Base-by-base conservation (phyloP, 805 yeast genomes). In the Cyberlindnera mycetangii region DNA sequence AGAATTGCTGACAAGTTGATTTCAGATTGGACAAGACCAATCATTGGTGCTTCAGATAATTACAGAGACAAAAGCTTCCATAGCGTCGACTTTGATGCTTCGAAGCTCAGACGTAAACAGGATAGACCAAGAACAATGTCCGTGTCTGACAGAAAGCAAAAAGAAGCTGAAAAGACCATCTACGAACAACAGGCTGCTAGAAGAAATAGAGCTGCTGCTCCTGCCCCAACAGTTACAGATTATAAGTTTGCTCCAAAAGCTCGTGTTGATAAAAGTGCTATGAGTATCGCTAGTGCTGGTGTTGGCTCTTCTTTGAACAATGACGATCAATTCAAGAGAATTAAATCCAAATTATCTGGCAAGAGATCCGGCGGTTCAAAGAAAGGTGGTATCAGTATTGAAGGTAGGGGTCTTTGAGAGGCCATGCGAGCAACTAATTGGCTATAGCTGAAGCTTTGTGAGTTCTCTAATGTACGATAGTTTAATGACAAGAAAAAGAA, bases 21-120 rank as follows among this genome's bases (percentile, higher is more conserved):
- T 53, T 96, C 96, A 20, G 95, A 89, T 64, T 93, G 99, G 99
- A 92, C 97, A 8, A 79, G 99, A 67, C 99, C 99, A 36, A 89
- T 93, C 50, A 87, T 93, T 75, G 96, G 96, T 54, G 84, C 96
- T 49, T 84, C 95, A 4, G 98, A 92, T 66, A 89, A 90, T 57
- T 92, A 90, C 71, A 82, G 93, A 64, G 97, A 92, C 66, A 82
- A 87, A 67, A 73, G 79, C 49, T 83, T 92, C 49, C 76, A 76
- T 56, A 76, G 81, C 49, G 76, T 79, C 49, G 79, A 78, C 37
- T 89, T 86, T 66, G 85, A 84, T 63, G 76, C 78, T 7, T 16
- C 37, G 11, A 51, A 34, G 43, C 41, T 51, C 28, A 48, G 44
- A 37, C 39, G 32, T 31, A 47, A 45, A 35, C 41, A 30, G 27